These are phyloP conservation scores for Aschersonia sp. DNA, from an alignment of 2,329 filamentous ascomycete genomes.

Conservation along the genomic window DNA sequence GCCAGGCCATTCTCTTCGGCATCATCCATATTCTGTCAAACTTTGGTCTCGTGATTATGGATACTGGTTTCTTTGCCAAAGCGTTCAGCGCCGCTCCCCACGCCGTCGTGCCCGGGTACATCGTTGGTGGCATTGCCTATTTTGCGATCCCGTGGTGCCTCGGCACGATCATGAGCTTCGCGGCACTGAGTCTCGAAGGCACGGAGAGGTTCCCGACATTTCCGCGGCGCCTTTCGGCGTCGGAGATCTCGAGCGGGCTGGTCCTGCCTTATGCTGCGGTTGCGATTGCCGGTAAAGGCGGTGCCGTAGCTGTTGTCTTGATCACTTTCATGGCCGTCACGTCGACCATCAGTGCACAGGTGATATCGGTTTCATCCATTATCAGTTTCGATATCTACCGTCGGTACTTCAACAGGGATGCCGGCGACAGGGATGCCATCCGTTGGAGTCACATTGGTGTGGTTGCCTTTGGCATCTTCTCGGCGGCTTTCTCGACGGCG, in stretches of 20 bases:
- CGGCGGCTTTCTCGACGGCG: constrained; percentile 1
- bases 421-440: constrained; percentile 33
- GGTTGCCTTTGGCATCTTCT: constrained; percentile 33
- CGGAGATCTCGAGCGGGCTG: constrained; percentile 52
- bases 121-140: constrained; percentile 36
- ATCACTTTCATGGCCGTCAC: constrained; percentile 70
- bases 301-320: constrained; percentile 51
- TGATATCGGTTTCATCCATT: constrained; percentile 38
- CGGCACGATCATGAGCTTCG: constrained; percentile 33
- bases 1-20: no score
- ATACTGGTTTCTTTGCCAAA: no score
- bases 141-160: constrained; percentile 39
- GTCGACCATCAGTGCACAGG: constrained; percentile 34
- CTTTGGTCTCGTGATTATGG: no score
- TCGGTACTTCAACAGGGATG: constrained; percentile 29
- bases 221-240: constrained; percentile 37
- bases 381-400: constrained; percentile 39
- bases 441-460: constrained; percentile 37
- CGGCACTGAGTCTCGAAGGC: constrained; percentile 31
- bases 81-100: constrained; percentile 7
- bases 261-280: constrained; percentile 53
- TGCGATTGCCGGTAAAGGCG: constrained; percentile 54
- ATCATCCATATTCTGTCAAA: no score
- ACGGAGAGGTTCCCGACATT: constrained; percentile 37
- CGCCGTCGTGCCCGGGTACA: constrained; percentile 26